Evolutionary conservation across 2,329 filamentous ascomycete genomes (phyloP).

Genomic region (Teratosphaeria zuluensis): DNA sequence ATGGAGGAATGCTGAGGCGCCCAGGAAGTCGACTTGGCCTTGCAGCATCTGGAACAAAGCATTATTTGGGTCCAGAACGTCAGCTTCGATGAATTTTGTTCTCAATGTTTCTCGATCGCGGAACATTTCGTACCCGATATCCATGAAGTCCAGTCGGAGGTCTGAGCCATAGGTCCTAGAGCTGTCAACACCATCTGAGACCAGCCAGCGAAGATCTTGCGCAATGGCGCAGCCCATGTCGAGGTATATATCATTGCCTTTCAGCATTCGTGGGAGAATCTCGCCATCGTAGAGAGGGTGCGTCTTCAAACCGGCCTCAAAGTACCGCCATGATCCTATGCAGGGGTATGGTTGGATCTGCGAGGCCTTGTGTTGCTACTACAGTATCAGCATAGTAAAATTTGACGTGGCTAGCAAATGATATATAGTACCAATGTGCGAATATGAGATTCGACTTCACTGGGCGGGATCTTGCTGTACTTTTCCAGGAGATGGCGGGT

Average conservation of each 20-base stretch:
- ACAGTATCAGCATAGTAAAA: not conserved
- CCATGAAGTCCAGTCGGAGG: slow-evolving; percentile 23
- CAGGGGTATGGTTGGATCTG: slow-evolving; percentile 8
- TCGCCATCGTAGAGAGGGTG: slow-evolving; percentile 14
- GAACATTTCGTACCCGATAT: slow-evolving; percentile 32
- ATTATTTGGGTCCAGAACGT: slow-evolving; percentile 23
- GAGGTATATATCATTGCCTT: slow-evolving; percentile 26
- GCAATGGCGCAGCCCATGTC: slow-evolving; percentile 33
- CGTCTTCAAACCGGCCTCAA: slow-evolving; percentile 10
- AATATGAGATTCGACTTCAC: slow-evolving; percentile 29
- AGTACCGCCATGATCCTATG: slow-evolving; percentile 9
- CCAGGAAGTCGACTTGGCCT: slow-evolving; percentile 33
- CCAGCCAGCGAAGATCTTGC: slow-evolving; percentile 31
- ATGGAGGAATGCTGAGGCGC: slow-evolving; percentile 35
- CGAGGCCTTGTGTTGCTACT: slow-evolving; percentile 9
- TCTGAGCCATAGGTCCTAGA: slow-evolving; percentile 26
- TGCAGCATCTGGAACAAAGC: slow-evolving; percentile 22
- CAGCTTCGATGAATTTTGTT: slow-evolving; percentile 25
- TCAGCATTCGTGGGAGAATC: slow-evolving; percentile 16
- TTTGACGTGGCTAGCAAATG: too few relatives aligned
- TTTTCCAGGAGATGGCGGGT: slow-evolving; percentile 28
- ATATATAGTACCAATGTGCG: slow-evolving; percentile 1
- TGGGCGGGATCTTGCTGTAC: slow-evolving; percentile 29
- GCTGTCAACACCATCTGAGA: slow-evolving; percentile 27
- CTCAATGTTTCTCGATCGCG: slow-evolving; percentile 24